A percentile compares a stretch with the other conserved stretches of the same genome.
These are phyloP conservation scores for Solanum bukasovii DNA, from an alignment of 257 asterid species.

Conservation along the genomic window DNA sequence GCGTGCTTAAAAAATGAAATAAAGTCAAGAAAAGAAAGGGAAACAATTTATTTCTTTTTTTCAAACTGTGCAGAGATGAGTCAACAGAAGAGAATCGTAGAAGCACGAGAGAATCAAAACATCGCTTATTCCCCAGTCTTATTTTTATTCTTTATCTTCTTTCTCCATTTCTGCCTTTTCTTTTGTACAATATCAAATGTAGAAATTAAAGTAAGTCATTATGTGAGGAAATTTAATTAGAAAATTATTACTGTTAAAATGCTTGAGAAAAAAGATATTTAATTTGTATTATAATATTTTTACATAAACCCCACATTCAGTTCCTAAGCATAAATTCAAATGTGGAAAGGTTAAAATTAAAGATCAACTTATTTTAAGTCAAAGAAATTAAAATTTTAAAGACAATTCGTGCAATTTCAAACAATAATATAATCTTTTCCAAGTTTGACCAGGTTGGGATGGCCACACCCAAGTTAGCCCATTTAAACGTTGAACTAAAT, in stretches of 20 bases:
- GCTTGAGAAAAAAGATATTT: neutral
- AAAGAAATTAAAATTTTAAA: no score
- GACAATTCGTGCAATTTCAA: neutral
- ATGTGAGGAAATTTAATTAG: neutral
- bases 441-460: neutral
- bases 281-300: no score
- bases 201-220: neutral
- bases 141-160: neutral
- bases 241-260: neutral
- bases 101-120: neutral
- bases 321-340: neutral
- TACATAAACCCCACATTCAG: no score
- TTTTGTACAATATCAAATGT: neutral
- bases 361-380: neutral
- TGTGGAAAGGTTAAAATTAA: no score
- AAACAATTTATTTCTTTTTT: neutral
- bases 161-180: neutral
- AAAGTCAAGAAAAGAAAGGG: neutral
- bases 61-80: neutral
- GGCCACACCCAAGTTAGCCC: neutral
- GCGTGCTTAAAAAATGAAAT: neutral
- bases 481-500: neutral
- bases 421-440: neutral
- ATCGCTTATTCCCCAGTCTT: neutral
- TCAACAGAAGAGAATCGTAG: neutral